These are phyloP conservation scores for Cochlearia excelsa DNA, from an alignment of 345 rosid species.

Conservation along the genomic window DNA sequence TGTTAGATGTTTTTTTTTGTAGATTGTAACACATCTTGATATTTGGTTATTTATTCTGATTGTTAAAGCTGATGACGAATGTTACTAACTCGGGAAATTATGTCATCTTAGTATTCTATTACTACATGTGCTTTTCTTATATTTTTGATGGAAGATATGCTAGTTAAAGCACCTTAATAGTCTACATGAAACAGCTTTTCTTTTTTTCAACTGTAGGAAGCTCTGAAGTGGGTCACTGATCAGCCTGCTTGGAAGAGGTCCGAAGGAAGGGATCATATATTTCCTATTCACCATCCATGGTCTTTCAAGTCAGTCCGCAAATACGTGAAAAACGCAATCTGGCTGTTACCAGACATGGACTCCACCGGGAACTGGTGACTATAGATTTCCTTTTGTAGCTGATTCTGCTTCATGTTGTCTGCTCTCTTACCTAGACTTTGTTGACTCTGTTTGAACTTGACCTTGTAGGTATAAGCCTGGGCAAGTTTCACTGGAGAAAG, in stretches of 20 bases:
- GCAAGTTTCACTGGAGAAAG: slow-evolving; percentile 83
- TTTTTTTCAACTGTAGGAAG: slow-evolving; percentile 50
- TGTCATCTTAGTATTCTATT: neutral
- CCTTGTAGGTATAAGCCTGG: slow-evolving; percentile 81
- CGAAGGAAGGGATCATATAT: slow-evolving; percentile 80
- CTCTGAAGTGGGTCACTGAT: slow-evolving; percentile 81
- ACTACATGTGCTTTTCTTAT: neutral
- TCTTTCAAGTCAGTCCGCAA: slow-evolving; percentile 84
- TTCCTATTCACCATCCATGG: slow-evolving; percentile 96
- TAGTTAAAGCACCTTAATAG: neutral
- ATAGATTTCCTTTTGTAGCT: neutral
- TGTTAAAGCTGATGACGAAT: neutral
- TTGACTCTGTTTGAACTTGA: slow-evolving; percentile 17
- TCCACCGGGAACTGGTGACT: slow-evolving; percentile 83
- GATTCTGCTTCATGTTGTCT: neutral
- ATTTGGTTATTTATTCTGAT: neutral
- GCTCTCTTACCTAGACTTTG: neutral
- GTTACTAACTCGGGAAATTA: neutral
- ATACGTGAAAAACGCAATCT: slow-evolving; percentile 68
- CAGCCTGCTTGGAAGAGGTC: slow-evolving; percentile 91
- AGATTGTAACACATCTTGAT: neutral
- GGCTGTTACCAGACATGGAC: slow-evolving; percentile 93
- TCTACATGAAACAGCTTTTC: neutral
- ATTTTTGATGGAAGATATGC: neutral
- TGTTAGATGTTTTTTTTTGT: neutral